Evolutionary conservation across 805 yeast species (phyloP), one percentile per base, ranked within the genome.

Genomic region (Saccharomyces kudriavzevii): DNA sequence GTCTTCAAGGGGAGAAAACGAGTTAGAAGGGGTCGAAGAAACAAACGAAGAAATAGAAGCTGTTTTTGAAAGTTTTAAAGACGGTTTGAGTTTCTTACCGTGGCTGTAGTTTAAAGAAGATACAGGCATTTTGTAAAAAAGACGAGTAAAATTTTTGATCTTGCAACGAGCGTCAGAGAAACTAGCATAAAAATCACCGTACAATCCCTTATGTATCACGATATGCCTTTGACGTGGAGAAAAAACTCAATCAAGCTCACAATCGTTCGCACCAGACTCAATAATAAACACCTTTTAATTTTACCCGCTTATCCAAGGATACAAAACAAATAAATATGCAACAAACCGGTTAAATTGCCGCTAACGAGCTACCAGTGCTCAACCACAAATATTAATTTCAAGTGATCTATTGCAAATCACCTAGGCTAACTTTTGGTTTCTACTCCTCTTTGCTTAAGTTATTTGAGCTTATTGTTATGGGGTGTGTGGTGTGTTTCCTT

Each of bases 1-100:
- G 55, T 54, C 49, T 51, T 53, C 25, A 50, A 48, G 25, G 56
- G 43, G 74, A 55, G 71, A 55, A 45, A 59, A 54, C 5, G 62
- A 56, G 11, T 58, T 43, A 25, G 60, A 49, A 13, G 59, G 52
- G 6, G 60, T 49, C 3, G 59, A 46, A 10, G 58, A 51, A 4
- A 54, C 20, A 30, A 54, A 51, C 17, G 58, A 51, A 9, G 60
- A 55, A n/a, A 53, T 50, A 10, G 58, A 56, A 13, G 47, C 50
- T n/a, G 56, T 54, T 45, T 53, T 54, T n/a, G 50, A 28, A 26
- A 60, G 52, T 43, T 60, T 60, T 40, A 60, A 45, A 27, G 63
- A 60, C 26, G 63, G 56, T 46, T 60, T 60, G 25, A 58, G 51
- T 45, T 50, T 60, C 45, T 54, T 40, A n/a, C 48, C 28, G n/a